Base-by-base conservation (phyloP, 1,139 yeast genomes). In the Taphrina sp. region DNA sequence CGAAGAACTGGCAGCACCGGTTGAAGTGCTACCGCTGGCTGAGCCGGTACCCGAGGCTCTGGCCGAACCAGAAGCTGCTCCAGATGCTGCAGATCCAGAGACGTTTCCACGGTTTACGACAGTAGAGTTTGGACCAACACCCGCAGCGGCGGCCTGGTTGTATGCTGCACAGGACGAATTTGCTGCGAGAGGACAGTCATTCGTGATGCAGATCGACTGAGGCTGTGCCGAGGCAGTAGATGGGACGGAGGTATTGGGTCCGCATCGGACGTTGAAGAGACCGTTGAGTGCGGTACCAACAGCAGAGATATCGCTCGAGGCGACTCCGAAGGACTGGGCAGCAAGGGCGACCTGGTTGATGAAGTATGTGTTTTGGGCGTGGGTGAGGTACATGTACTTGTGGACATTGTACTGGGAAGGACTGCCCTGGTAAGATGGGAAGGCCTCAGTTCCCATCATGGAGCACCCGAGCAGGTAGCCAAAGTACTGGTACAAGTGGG, bases 401-500 rank as follows among this genome's bases (percentile, higher is more conserved):
- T 47, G 53, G 29, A 47, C 53, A 19, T 26, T 7, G 53, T 47
- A 47, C 53, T 47, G 53, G 37, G 53, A 47, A 12, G 53, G 20
- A 7, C 26, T 24, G 7, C 53, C 53, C 8, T 22, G 33, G 44
- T 47, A 47, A 20, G 53, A 37, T 4, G 53, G 36, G 42, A 47
- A 47, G 14, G 53, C 53, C 26, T 26, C 24, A 20, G 33, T 12
- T 20, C 53, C 53, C 53, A 28, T 35, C 53, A 47, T 47, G 17
- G 53, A 26, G 44, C 53, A 47, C 22, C 53, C 53, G 10, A 47
- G 31, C 17, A 47, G 44, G 37, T 36, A 47, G 2, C 53, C 53
- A 26, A 47, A 47, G 53, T 47, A 47, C 44, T 47, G 53, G 53
- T 47, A 47, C 31, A 47, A 28, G 44, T 47, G 53, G 12, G 53